Evolutionary conservation across 176 grass and related monocot genomes (phyloP), one percentile per base, ranked within the genome.

Genomic region (Oryza glaberrima): DNA sequence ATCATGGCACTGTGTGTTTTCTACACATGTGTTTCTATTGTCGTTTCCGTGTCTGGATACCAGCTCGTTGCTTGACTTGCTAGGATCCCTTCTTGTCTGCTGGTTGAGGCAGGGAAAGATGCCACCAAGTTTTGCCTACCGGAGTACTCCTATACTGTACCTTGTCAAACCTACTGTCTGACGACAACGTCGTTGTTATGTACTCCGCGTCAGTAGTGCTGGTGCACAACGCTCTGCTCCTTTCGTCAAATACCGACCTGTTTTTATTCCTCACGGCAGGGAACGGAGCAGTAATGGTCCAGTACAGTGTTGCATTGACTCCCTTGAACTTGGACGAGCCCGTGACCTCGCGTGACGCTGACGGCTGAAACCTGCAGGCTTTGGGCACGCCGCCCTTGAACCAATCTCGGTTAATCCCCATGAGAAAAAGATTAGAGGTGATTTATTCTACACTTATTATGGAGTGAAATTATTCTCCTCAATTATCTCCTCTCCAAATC

Each of bases 11-110:
- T 0, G 6, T 7, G 8, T 3, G 8, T 3, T n/a, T 11, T 14
- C 22, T 47, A 15, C 9, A 48, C 30, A 9, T 56, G 45, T 36
- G 47, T 16, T 74, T 73, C 23, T 15, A 17, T 64, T 8, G 32
- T 49, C n/a, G 2, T 32, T 56, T 35, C 63, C 15, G 40, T 75
- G 46, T 6, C 13, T 26, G 65, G n/a, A 2, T 28, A 47, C 9
- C 38, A 51, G 75, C 67, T 23, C 3, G 40, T 51, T 75, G 47
- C 1, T 81, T 81, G 77, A 85, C 82, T 81, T 85, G 1, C 6
- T 11, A 14, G 15, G 2, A 40, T 0, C 45, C 34, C 0, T 0
- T 1, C 3, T 20, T 72, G 67, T 79, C 48, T 17, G 58, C 76
- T 75, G 45, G 35, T 25, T 1, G 19, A 49, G 49, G 28, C 28